Conservation (phyloP, 2,329 filamentous ascomycete species). For the Aspergillus intermedius region DNA sequence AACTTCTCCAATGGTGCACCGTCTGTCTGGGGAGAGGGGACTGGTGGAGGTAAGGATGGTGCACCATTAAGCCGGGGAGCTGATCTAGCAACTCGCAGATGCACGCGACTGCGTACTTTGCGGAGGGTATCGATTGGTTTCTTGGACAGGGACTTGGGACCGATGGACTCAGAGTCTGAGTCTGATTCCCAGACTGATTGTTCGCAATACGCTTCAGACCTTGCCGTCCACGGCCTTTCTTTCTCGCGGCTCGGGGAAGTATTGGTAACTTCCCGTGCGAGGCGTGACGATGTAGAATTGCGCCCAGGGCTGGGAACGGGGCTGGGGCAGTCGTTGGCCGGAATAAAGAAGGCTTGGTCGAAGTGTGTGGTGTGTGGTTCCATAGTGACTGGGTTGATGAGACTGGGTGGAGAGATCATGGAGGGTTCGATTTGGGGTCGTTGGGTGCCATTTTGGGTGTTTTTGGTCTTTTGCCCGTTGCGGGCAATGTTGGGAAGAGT, state of each 20-base stretch:
- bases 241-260: slow-evolving; percentile 14
- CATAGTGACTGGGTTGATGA: slow-evolving; percentile 34
- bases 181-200: slow-evolving; percentile 38
- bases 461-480: slow-evolving; percentile 15
- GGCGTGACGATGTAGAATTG: slow-evolving; percentile 22
- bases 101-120: slow-evolving; percentile 35
- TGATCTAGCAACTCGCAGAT: slow-evolving; percentile 33
- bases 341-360: slow-evolving; percentile 35
- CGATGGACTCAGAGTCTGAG: slow-evolving; percentile 30
- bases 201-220: slow-evolving; percentile 27
- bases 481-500: slow-evolving; percentile 24
- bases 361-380: slow-evolving; percentile 35
- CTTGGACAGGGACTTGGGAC: slow-evolving; percentile 29
- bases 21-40: slow-evolving; percentile 1
- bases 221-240: slow-evolving; percentile 28
- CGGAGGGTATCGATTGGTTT: slow-evolving; percentile 35
- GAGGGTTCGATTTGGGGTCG: slow-evolving; percentile 30
- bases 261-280: slow-evolving; percentile 23
- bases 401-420: slow-evolving; percentile 33
- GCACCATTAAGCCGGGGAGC: slow-evolving; percentile 23
- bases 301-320: slow-evolving; percentile 26
- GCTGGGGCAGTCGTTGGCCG: slow-evolving; percentile 31
- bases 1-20: slow-evolving; percentile 19
- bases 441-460: slow-evolving; percentile 14
- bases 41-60: background rate